Evolutionary conservation across 148 eudicot genomes (phyloP).

Genomic region (Rhododendron vialii): DNA sequence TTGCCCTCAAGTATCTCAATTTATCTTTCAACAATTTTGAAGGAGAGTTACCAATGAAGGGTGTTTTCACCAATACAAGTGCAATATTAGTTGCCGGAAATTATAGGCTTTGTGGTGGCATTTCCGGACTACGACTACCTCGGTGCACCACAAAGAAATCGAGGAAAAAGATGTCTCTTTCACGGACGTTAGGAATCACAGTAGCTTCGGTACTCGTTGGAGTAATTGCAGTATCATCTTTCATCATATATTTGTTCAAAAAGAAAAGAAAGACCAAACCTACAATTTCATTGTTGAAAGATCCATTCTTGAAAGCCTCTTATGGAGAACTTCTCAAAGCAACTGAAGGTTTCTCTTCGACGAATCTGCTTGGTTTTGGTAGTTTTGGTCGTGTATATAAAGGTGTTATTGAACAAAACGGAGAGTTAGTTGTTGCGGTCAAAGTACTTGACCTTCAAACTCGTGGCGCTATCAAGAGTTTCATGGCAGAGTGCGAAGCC

Average conservation of each 20-base stretch:
- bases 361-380: background rate
- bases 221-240: background rate
- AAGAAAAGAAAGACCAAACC: background rate
- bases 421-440: background rate
- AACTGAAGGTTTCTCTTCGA: background rate
- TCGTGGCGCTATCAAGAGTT: background rate
- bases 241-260: background rate
- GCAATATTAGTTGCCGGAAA: conserved; percentile 2
- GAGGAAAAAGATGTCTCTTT: background rate
- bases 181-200: background rate
- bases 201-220: background rate
- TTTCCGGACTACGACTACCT: background rate
- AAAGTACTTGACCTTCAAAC: background rate
- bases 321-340: background rate
- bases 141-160: background rate
- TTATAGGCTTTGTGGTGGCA: conserved; percentile 13
- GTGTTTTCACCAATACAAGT: too few relatives aligned
- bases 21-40: too few relatives aligned
- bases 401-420: background rate
- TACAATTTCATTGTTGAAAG: background rate
- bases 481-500: background rate
- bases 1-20: too few relatives aligned
- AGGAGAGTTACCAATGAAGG: too few relatives aligned
- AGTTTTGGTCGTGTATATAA: background rate
- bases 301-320: background rate